Base-by-base conservation (phyloP, 495 filamentous ascomycete species). In the Neurospora sp. region DNA sequence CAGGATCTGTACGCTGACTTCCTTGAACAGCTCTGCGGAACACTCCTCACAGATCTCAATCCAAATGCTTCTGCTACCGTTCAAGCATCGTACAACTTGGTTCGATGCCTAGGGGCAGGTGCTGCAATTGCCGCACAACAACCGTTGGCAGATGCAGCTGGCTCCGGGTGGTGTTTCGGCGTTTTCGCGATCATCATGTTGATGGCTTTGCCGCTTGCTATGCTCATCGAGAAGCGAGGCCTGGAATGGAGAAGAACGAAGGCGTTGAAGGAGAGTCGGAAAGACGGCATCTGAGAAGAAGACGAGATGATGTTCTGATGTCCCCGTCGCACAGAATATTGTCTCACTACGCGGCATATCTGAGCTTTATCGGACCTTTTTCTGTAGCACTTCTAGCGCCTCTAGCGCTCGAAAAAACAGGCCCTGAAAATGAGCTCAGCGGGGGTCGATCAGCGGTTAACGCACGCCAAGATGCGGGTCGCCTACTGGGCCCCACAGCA, bases 41-140 rank as follows among this genome's bases (percentile, higher is more conserved):
- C 73, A 70, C 80, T 76, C 49, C 70, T 82, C 14, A 77, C 76
- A 4, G 79, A 82, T 72, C 74, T 82, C 2, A 76, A 82, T 70
- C 75, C 78, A 18, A 72, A 76, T 49, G 37, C 69, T 2, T 76
- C 70, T 2, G 73, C 70, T 1, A 76, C 73, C 31, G 75, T 70
- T 27, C 70, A 75, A n/a, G 75, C 72, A 39, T 72, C 75, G 31
- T 76, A 71, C 1, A 73, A 74, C 41, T 38, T 76, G 39, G 66
- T 76, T n/a, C 40, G 75, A 42, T 75, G 73, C 14, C 54, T 76
- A 0, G 44, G 38, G 12, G 75, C 74, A 6, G 72, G 70, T 39
- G 71, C 69, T 14, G 71, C 49, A 0, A 77, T 75, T 31, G 76
- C 71, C 3, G 38, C 44, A 12, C 74, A 73, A 18, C 71, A 77